Base-by-base conservation (phyloP, 805 yeast species). In the Ogataea corticis region DNA sequence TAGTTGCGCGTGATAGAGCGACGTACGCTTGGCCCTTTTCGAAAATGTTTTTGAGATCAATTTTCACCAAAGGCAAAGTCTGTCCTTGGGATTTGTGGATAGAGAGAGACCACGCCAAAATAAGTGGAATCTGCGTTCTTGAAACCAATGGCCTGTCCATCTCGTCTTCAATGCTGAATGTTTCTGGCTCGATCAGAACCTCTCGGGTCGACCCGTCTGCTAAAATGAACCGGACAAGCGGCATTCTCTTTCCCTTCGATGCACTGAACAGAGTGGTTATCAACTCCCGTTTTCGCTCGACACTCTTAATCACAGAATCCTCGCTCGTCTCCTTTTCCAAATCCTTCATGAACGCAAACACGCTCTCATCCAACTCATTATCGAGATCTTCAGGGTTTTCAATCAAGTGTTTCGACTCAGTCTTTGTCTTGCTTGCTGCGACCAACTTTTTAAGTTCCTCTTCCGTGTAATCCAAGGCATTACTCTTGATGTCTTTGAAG, bases 41-140 rank as follows among this genome's bases (percentile, higher is more conserved):
- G 65, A 92, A 92, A 1, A 86, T 81, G 45, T 74, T 73, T 30
- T 75, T 71, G 49, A 92, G 72, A 62, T 94, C 96, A 5, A 92
- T 96, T 50, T 76, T 76, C 3, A 87, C 90, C 44, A 78, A 73
- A 4, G 84, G 82, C 35, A 90, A 65, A 0, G 98, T 87, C 65
- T 92, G 91, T 1, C 99, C 99, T 63, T 92, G 99, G 0, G 97
- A 83, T 67, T 94, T 92, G 62, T 94, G 99, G 36, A 94, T 91
- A 0, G 97, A 90, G 35, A 94, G 66, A 0, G 99, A 90, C 97
- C 98, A 94, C 0, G 99, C 96, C n/a, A 91, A 69, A 56, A 92
- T 82, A 42, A 94, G 68, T 0, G 99, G 99, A 2, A 94, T 55
- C 59, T 94, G 99, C 0, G 74, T 71, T 56, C 97, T 72, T 2